Conservation (phyloP, 176 grass and related monocot genomes). For the Alopecurus myosuroides region DNA sequence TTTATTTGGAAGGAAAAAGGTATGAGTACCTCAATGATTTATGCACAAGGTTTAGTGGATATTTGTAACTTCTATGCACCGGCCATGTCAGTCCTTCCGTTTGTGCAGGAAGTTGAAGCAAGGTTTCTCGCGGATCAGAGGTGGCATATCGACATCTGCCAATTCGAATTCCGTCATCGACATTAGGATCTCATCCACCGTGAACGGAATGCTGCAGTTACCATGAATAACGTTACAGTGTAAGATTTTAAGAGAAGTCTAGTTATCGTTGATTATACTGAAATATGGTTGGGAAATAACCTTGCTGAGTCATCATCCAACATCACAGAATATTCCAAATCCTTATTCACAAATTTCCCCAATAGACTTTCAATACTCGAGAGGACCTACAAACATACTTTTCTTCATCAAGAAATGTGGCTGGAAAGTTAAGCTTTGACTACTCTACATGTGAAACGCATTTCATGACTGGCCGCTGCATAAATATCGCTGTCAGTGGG, state of each 20-base stretch:
- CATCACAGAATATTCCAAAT: conserved; percentile 52
- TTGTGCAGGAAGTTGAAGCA: conserved; percentile 65
- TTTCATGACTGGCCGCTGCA: background rate
- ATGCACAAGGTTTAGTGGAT: background rate
- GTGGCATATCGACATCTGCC: conserved; percentile 59
- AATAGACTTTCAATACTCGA: conserved; percentile 68
- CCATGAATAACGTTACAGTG: background rate
- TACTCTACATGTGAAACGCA: background rate
- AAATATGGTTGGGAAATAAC: conserved; percentile 23
- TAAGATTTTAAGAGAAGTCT: background rate
- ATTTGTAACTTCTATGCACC: background rate
- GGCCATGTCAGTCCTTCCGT: conserved; percentile 31
- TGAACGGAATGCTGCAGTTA: conserved; percentile 69
- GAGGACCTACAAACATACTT: conserved; percentile 49
- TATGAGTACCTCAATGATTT: background rate
- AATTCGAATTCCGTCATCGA: conserved; percentile 63
- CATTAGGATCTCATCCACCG: conserved; percentile 65
- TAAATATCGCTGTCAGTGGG: background rate
- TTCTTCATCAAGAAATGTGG: background rate
- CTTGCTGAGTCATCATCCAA: conserved; percentile 76
- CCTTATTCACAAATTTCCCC: conserved; percentile 58
- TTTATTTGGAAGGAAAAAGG: background rate
- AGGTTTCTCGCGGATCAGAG: conserved; percentile 55
- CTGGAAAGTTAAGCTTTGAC: conserved; percentile 20
- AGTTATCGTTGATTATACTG: background rate